Evolutionary conservation across 2,329 filamentous ascomycete genomes (phyloP).

Genomic region (Colletotrichum siamense): DNA sequence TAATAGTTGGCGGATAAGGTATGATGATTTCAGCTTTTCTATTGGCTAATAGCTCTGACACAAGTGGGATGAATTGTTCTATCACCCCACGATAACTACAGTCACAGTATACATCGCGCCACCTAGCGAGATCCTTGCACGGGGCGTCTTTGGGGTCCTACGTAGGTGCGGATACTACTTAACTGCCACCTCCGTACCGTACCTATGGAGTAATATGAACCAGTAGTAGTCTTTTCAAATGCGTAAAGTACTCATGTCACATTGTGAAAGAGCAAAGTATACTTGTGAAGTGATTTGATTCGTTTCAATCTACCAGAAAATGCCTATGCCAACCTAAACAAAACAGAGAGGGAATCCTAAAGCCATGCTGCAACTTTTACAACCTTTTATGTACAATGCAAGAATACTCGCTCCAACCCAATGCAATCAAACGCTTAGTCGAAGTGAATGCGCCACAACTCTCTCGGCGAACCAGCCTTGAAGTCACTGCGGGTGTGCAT

Average conservation of each 20-base stretch:
- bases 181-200: too few species aligned
- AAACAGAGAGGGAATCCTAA: slow-evolving; percentile 1
- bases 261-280: rapidly evolving
- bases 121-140: too few species aligned
- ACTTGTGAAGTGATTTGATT: neutral
- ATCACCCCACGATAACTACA: too few species aligned
- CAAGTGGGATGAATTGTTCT: too few species aligned
- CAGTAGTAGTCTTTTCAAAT: too few species aligned
- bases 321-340: neutral
- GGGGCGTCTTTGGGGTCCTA: too few species aligned
- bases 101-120: too few species aligned
- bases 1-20: too few species aligned
- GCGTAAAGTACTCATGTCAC: neutral
- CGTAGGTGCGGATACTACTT: too few species aligned
- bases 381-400: neutral
- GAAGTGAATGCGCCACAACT: slow-evolving; percentile 58
- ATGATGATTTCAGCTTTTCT: too few species aligned
- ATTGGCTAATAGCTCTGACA: too few species aligned
- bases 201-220: too few species aligned
- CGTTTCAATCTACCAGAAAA: neutral
- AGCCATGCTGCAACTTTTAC: slow-evolving; percentile 1
- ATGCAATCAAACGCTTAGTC: slow-evolving; percentile 33
- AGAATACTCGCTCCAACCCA: neutral
- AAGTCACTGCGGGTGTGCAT: slow-evolving; percentile 57
- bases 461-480: slow-evolving; percentile 45